A percentile compares a stretch with the other conserved stretches of the same genome.
These are phyloP conservation scores for Trametes sp. DNA, from an alignment of 1,284 basidiomycete genomes.

Conservation along the genomic window DNA sequence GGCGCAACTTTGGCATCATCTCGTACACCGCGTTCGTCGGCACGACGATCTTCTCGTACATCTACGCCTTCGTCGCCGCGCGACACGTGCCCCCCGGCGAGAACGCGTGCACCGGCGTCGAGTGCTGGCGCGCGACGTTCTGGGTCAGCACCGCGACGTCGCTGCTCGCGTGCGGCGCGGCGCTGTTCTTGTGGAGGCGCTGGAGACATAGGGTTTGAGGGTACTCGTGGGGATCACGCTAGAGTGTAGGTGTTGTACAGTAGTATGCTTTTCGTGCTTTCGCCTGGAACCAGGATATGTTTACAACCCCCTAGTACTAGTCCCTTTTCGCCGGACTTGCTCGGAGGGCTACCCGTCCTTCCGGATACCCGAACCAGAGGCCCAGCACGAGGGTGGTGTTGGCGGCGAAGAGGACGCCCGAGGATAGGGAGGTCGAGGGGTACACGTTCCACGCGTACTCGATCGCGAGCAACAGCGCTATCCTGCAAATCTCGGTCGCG, in stretches of 20 bases:
- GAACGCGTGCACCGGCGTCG: conserved; percentile 60
- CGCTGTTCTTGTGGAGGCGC: conserved; percentile 61
- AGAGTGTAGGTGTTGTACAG: conserved; percentile 10
- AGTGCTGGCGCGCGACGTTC: conserved; percentile 75
- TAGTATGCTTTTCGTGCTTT: background rate
- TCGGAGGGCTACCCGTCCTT: conserved; percentile 38
- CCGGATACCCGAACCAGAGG: conserved; percentile 63
- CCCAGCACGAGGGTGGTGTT: conserved; percentile 70
- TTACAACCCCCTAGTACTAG: too few species aligned
- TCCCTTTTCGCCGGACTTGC: conserved; percentile 10
- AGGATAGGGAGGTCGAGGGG: conserved; percentile 82
- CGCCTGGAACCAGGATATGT: background rate
- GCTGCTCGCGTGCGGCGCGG: conserved; percentile 51
- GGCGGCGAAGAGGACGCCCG: conserved; percentile 63
- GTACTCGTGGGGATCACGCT: background rate
- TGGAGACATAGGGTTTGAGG: conserved; percentile 65
- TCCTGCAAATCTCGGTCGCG: conserved; percentile 52
- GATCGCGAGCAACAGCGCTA: conserved; percentile 66
- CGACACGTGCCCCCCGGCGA: conserved; percentile 49
- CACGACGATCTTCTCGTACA: conserved; percentile 75
- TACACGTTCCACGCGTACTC: conserved; percentile 92
- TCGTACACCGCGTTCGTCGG: conserved; percentile 78
- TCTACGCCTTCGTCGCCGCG: conserved; percentile 73
- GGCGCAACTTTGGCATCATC: conserved; percentile 77
- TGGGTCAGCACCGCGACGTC: conserved; percentile 54